Base-by-base conservation (phyloP, 2,329 filamentous ascomycete species). In the Penicillium sp. region DNA sequence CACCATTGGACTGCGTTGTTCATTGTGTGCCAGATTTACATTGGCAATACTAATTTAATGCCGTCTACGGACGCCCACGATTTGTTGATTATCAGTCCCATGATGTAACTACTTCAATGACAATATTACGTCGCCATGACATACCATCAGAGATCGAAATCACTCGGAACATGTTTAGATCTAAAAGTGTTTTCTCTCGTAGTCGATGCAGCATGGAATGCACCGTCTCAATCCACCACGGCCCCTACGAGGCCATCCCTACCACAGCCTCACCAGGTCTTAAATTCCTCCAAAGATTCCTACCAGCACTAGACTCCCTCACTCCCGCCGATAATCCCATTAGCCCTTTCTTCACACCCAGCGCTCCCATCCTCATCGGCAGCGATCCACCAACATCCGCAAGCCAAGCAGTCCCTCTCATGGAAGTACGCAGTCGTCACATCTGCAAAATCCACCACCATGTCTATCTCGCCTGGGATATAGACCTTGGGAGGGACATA, bases 381-480 rank as follows among this genome's bases (percentile, higher is more conserved):
- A 67, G 60, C 31, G 59, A 63, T 15, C 63, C 62, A 4, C 59
- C 62, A 10, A 59, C 39, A 15, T 23, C 39, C 3, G 62, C 50
- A 11, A 47, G 34, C 10, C 43, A 59, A 4, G 53, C 59, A 4
- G 25, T 61, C 11, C 57, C 62, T 9, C 45, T 64, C 15, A 58
- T 64, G 19, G 57, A 65, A 57, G 48, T 65, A 10, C 55, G 64
- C n/a, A 53, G 55, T 34, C 58, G 45, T 27, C 60, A 66, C 29
- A 34, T 65, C 10, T 36, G 52, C 5, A 21, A 53, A 10, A 62
- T 65, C 31, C 58, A 56, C 21, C 64, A 65, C 11, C 25, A 65
- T 4, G 16, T 65, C 3, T 52, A 67, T 44, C 41, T 62, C 15
- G 59, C 61, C 16, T 68, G 64, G 66, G 65, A 66, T 48, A 63